Evolutionary conservation across 1,284 basidiomycete genomes (phyloP).

Genomic region (Sporisorium graminicola): DNA sequence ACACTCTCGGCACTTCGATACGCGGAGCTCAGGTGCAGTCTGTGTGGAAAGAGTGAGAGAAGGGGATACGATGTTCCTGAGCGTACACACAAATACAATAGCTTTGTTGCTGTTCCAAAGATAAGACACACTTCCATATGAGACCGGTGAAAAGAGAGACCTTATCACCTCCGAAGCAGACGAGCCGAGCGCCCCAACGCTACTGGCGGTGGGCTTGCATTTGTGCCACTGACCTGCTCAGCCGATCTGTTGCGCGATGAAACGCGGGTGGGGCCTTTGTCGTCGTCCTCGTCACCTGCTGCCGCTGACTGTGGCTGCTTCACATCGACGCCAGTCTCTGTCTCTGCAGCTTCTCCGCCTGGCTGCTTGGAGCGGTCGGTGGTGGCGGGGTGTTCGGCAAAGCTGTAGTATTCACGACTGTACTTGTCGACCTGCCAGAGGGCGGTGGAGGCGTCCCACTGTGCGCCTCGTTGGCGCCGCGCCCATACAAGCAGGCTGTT

Average conservation of each 20-base stretch:
- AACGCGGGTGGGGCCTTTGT: conserved; percentile 25
- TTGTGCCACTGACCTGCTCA: conserved; percentile 1
- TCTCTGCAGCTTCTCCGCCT: not conserved
- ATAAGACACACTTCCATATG: not conserved
- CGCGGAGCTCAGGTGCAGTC: not conserved
- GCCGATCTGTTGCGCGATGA: conserved; percentile 11
- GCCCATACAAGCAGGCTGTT: conserved; percentile 62
- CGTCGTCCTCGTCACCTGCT: conserved; percentile 16
- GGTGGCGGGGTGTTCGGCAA: conserved; percentile 30
- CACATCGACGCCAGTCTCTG: not conserved
- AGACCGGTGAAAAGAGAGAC: not conserved
- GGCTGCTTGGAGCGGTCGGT: conserved; percentile 29
- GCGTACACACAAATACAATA: not conserved
- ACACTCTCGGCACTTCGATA: not conserved
- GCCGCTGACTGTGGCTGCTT: not conserved
- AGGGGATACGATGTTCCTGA: not conserved
- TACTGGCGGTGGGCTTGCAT: conserved; percentile 23
- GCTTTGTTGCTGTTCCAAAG: not conserved
- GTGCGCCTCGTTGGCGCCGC: conserved; percentile 55
- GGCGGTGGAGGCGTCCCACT: conserved; percentile 57
- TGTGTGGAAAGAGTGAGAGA: not conserved
- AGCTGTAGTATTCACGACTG: conserved; percentile 51
- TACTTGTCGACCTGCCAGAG: conserved; percentile 56
- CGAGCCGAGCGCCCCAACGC: conserved; percentile 17
- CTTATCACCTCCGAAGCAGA: conserved; percentile 22